Evolutionary conservation across 768 basidiomycete genomes (phyloP), one percentile per base, ranked within the genome.

Genomic region (Naganishia antarctica): DNA sequence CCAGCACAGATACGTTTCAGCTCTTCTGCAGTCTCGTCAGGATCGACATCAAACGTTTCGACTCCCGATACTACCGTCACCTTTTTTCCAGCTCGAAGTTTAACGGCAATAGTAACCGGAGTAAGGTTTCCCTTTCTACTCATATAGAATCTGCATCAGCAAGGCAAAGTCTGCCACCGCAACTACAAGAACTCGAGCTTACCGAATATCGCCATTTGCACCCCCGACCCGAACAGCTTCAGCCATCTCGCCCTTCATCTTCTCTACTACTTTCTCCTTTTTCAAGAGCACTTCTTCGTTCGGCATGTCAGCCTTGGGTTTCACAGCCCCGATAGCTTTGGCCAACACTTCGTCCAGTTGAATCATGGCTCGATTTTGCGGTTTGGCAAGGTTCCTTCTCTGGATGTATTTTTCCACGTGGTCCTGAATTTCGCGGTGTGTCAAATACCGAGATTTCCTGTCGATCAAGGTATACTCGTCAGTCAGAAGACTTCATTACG

Each of bases 11-110:
- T 70, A 76, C 84, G 87, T 63, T 85, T 82, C 64, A 94, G 78
- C 49, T 89, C 88, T 48, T 92, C 88, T 1, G 87, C 86, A 76
- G 92, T 84, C 29, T 84, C 83, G 12, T 89, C 86, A 13, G 86
- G 83, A 15, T 84, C 80, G 11, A 89, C 77, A 28, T 83, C 79
- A 75, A 86, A 96, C 0, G 86, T 82, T 73, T 96, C 92, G 64
- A 90, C 87, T 0, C 88, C 87, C 0, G 85, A 85, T 59, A 93
- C 81, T 48, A 87, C 78, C 0, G 91, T 94, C 50, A 82, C 84
- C 75, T 87, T 90, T 21, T 86, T 82, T 1, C 87, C 89, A 73
- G 89, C 87, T n/a, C 90, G 81, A 34, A 84, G 77, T 78, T 90
- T 92, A 50, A 83, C 81, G 1, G 81, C 78, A 8, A 94, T 82